Conservation (phyloP, 192 early-diverging fungal species). For the Coemansia sp. region DNA sequence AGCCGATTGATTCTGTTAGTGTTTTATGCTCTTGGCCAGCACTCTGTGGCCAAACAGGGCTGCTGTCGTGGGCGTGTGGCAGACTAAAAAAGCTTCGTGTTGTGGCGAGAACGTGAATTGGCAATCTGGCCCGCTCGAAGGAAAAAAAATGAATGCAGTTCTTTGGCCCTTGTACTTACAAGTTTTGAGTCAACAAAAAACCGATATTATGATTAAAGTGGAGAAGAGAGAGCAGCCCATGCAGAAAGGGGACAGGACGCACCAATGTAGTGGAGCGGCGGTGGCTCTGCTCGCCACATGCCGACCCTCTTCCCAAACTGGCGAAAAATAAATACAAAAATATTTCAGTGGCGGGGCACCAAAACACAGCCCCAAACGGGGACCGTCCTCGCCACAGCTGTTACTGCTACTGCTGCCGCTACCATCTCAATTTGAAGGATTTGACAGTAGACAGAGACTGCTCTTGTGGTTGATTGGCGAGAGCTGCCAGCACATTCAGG, state of each 20-base stretch:
- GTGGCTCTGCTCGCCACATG: neutral
- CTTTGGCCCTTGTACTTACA: neutral
- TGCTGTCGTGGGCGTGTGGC: neutral
- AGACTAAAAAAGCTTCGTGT: too few species aligned
- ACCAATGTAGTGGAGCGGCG: neutral
- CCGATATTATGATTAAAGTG: neutral
- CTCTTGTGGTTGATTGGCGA: neutral
- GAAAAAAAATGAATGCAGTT: neutral
- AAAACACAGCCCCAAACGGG: neutral
- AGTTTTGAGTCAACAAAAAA: slow-evolving; percentile 3
- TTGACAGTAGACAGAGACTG: neutral
- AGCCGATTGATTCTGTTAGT: neutral
- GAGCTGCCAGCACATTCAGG: too few species aligned
- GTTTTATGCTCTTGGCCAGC: too few species aligned
- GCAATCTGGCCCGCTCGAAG: neutral
- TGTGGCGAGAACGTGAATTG: neutral
- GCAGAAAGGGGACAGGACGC: slow-evolving; percentile 3
- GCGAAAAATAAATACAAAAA: neutral
- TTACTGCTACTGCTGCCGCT: neutral
- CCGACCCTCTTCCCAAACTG: neutral
- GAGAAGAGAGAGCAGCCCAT: slow-evolving; percentile 7
- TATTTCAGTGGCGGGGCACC: neutral
- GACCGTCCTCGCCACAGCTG: too few species aligned
- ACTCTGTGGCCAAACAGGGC: neutral
- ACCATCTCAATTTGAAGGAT: neutral